Percentiles rank a stretch among this genome's conserved stretches.
phyloP scores from a whole-genome alignment of 2,329 filamentous ascomycete genomes.

The Alternaria gansuensis region DNA sequence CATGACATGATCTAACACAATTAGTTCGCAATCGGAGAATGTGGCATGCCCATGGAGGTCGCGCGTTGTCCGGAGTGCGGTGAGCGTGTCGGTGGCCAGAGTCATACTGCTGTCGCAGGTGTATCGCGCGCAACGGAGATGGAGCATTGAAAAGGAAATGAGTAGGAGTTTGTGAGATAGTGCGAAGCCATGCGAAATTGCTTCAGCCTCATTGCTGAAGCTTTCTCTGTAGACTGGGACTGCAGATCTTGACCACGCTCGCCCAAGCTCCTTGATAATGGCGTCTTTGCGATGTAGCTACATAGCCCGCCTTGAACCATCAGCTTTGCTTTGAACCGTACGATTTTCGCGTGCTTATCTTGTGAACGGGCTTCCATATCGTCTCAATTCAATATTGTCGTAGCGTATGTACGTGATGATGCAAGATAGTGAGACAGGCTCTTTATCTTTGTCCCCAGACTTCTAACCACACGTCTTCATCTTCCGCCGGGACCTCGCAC shows the following conservation, averaged over 20 bases:
- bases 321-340: not conserved
- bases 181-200: not conserved
- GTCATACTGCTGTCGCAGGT: conserved; percentile 62
- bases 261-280: not conserved
- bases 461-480: not conserved
- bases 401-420: not conserved
- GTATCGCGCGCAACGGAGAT: conserved; percentile 62
- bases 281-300: not conserved
- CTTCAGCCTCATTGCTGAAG: not conserved
- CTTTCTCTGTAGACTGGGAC: not conserved
- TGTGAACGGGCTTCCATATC: not conserved
- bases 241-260: not conserved
- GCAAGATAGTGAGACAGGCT: not conserved
- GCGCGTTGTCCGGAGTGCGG: conserved; percentile 71
- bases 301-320: not conserved
- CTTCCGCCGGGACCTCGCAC: not conserved
- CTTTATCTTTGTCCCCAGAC: not conserved
- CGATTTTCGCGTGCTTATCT: not conserved
- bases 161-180: not conserved
- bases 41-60: conserved; percentile 70
- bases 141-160: conserved; percentile 49
- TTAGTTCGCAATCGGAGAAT: conserved; percentile 69
- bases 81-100: conserved; percentile 63
- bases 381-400: not conserved
- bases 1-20: conserved; percentile 9